Conservation (phyloP, 73 alveolate genomes). For the Paramecium sonneborni region DNA sequence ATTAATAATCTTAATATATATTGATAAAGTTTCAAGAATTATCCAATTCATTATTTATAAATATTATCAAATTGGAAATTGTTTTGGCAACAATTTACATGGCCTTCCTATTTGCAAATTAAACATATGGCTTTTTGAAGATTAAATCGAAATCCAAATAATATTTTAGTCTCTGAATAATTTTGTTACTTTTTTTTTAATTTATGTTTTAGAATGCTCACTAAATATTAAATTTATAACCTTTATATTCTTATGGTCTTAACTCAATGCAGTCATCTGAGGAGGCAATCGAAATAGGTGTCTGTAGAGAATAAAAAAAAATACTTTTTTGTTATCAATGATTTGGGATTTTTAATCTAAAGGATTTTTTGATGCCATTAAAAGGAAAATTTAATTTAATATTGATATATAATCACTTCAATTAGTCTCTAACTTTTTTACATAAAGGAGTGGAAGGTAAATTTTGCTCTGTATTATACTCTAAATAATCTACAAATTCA, state of each 20-base stretch:
- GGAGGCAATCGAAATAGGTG: too few species aligned
- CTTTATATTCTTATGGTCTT: not conserved
- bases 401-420: constrained; percentile 23
- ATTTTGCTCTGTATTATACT: not conserved
- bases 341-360: not conserved
- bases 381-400: not conserved
- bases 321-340: not conserved
- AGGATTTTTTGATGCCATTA: not conserved
- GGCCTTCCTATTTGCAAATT: not conserved
- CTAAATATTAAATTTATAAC: constrained; percentile 10
- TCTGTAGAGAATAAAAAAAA: not conserved
- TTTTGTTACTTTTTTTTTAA: not conserved
- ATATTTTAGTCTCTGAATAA: not conserved
- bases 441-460: not conserved
- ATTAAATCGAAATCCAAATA: not conserved
- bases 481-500: constrained; percentile 14
- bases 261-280: not conserved
- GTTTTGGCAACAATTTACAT: not conserved
- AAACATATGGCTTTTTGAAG: too few species aligned
- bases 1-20: too few species aligned
- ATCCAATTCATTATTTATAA: not conserved
- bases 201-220: not conserved
- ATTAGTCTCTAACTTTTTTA: constrained; percentile 25
- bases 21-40: too few species aligned
- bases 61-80: not conserved